Percentiles rank a stretch among this genome's conserved stretches.
These are phyloP conservation scores for Phytophthora macrochlamydospora DNA, from an alignment of 352 stramenopile species.

Conservation along the genomic window DNA sequence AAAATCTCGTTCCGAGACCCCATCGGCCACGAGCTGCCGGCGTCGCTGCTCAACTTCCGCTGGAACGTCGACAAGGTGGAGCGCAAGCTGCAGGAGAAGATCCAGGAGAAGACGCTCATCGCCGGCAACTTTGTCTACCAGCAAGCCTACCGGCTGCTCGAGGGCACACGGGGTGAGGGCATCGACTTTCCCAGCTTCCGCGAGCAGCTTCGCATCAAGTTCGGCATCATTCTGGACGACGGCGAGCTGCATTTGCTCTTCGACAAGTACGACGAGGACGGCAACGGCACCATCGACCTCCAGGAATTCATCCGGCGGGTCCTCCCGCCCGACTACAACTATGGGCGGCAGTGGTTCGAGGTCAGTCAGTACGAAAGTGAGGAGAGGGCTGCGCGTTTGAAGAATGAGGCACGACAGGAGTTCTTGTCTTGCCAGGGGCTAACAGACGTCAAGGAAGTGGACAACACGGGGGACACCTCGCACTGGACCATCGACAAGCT, in stretches of 20 bases:
- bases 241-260: conserved; percentile 77
- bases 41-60: conserved; percentile 72
- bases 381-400: conserved; percentile 54
- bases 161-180: conserved; percentile 70
- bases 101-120: conserved; percentile 86
- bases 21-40: conserved; percentile 57
- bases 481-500: conserved; percentile 73
- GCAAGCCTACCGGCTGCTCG: conserved; percentile 82
- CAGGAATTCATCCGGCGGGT: conserved; percentile 85
- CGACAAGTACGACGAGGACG: conserved; percentile 85
- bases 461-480: conserved; percentile 53
- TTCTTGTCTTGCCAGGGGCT: conserved; percentile 43
- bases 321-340: conserved; percentile 78
- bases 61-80: conserved; percentile 85
- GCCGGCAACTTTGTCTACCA: conserved; percentile 87
- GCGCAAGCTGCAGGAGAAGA: conserved; percentile 84
- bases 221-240: conserved; percentile 81
- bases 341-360: conserved; percentile 77
- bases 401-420: conserved; percentile 64
- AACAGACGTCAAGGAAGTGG: conserved; percentile 30
- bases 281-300: conserved; percentile 81
- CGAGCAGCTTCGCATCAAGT: conserved; percentile 78
- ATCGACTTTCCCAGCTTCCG: conserved; percentile 82
- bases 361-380: conserved; percentile 74
- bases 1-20: conserved; percentile 72